Conservation (phyloP, 2,329 filamentous ascomycete genomes). For the Stagonosporopsis chrysanthemi region DNA sequence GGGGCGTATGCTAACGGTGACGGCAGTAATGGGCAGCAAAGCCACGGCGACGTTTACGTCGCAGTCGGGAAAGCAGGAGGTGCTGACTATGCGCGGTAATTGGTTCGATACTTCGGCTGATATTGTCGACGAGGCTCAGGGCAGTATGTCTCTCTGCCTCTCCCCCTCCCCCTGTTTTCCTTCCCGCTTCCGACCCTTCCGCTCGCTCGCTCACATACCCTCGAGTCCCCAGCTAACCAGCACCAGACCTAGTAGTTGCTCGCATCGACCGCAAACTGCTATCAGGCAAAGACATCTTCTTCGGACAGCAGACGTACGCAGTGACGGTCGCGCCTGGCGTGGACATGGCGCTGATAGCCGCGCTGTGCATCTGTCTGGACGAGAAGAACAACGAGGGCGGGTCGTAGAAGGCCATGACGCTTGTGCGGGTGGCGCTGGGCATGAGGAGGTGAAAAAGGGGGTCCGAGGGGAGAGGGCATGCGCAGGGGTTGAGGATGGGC, state of each 20-base stretch:
- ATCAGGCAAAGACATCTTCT: conserved; percentile 65
- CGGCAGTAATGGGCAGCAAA: conserved; percentile 62
- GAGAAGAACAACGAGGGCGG: conserved; percentile 53
- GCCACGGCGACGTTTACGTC: conserved; percentile 62
- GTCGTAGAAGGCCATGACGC: too few relatives aligned
- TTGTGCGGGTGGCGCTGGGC: too few relatives aligned
- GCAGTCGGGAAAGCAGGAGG: conserved; percentile 34
- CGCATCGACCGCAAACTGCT: conserved; percentile 66
- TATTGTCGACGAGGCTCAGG: conserved; percentile 60
- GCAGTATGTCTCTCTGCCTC: conserved; percentile 23
- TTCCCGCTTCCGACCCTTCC: not conserved
- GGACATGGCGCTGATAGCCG: conserved; percentile 70
- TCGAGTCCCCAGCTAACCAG: not conserved
- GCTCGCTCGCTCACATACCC: not conserved
- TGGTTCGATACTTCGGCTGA: conserved; percentile 65
- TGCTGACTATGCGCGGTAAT: conserved; percentile 64
- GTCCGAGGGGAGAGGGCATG: too few relatives aligned
- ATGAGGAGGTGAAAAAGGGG: too few relatives aligned
- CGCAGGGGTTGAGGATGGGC: too few relatives aligned
- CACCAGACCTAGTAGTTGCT: conserved; percentile 59
- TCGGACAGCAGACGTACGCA: conserved; percentile 70
- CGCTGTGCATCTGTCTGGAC: conserved; percentile 72
- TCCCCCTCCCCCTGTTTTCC: not conserved
- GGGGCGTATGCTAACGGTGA: too few relatives aligned
- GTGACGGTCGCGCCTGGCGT: conserved; percentile 70